These are phyloP conservation scores for Castanea sativa DNA, from an alignment of 306 rosid genomes.

Conservation along the genomic window DNA sequence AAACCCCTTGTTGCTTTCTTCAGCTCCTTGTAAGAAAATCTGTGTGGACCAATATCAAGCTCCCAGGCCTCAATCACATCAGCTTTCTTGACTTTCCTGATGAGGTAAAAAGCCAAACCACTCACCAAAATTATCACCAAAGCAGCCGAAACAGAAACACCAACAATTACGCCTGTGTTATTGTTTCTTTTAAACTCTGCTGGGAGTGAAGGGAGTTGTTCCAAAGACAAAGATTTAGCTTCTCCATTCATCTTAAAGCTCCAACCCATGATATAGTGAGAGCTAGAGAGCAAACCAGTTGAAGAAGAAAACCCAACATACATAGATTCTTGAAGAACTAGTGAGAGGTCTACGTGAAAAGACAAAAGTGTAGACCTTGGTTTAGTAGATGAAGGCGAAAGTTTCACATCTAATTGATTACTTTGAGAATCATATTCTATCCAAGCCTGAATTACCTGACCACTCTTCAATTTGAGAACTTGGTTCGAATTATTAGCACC, in stretches of 20 bases:
- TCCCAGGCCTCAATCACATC: too few species aligned
- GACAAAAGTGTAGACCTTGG: conserved; percentile 25
- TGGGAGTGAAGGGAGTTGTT: conserved; percentile 14
- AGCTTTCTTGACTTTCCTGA: conserved; percentile 12
- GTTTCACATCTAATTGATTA: conserved; percentile 9
- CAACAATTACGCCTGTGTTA: neutral
- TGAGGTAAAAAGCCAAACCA: conserved; percentile 21
- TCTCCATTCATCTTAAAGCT: conserved; percentile 29
- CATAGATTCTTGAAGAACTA: conserved; percentile 27
- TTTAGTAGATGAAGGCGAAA: conserved; percentile 17
- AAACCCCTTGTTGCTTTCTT: too few species aligned
- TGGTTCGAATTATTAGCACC: neutral
- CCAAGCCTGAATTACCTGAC: too few species aligned
- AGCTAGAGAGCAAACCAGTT: conserved; percentile 30
- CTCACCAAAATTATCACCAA: neutral
- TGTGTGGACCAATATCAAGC: too few species aligned
- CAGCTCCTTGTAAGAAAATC: too few species aligned
- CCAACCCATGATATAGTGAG: conserved; percentile 16
- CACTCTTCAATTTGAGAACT: neutral
- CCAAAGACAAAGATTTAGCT: conserved; percentile 21
- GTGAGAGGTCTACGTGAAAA: conserved; percentile 24
- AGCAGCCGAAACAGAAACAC: conserved; percentile 15
- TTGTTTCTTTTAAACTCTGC: neutral
- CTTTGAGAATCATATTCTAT: too few species aligned
- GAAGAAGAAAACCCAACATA: conserved; percentile 35